Conservation (phyloP, 2,329 filamentous ascomycete species). For the Diaporthe capsici region DNA sequence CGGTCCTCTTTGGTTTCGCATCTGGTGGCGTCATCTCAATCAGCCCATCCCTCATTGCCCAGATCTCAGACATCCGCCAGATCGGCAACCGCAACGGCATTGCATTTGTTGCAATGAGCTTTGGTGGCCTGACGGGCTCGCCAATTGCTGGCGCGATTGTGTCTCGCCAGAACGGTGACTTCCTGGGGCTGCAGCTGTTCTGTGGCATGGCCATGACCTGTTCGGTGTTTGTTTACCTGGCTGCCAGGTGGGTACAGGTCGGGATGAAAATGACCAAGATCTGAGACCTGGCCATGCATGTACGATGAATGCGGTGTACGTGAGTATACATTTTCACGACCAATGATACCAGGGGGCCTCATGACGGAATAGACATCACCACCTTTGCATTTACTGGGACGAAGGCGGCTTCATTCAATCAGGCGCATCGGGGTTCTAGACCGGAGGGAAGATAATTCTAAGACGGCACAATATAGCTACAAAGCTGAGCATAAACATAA, state of each 20-base stretch:
- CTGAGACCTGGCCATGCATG: constrained; percentile 34
- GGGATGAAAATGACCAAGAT: constrained; percentile 46
- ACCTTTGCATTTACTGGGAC: neutral
- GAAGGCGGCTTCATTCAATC: neutral
- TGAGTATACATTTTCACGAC: neutral
- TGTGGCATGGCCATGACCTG: constrained; percentile 61
- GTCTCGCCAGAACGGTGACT: constrained; percentile 58
- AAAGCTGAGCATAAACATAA: neutral
- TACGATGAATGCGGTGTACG: constrained; percentile 2
- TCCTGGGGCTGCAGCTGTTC: constrained; percentile 68
- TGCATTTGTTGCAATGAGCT: constrained; percentile 67
- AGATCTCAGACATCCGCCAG: constrained; percentile 71
- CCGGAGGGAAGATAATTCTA: neutral
- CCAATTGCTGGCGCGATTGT: constrained; percentile 71
- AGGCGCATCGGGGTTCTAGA: neutral
- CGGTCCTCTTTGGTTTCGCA: constrained; percentile 74
- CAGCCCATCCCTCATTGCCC: constrained; percentile 68
- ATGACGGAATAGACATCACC: neutral
- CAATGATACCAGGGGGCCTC: constrained; percentile 5
- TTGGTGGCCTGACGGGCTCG: constrained; percentile 70
- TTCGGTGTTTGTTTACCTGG: constrained; percentile 46
- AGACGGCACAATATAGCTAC: neutral
- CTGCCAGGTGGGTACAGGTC: constrained; percentile 46
- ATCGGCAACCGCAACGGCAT: constrained; percentile 72
- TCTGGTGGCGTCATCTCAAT: constrained; percentile 75